A percentile compares a stretch with the other conserved stretches of the same genome.
phyloP scores from a whole-genome alignment of 2,329 filamentous ascomycete genomes.

The Dothistroma septosporum region DNA sequence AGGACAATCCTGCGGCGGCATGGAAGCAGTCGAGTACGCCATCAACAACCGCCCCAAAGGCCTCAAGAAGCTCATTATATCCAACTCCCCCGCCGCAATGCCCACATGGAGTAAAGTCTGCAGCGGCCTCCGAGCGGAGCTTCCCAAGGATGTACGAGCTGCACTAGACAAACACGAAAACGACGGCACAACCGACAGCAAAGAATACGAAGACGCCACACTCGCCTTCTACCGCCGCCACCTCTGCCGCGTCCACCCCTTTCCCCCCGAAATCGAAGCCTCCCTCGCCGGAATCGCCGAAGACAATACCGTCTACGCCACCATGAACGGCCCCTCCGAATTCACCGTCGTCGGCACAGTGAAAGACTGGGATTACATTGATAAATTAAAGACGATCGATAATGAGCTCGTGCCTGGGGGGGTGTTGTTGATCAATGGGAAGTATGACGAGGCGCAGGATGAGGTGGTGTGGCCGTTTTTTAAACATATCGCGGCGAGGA shows the following conservation, averaged over 20 bases:
- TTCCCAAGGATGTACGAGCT: slow-evolving; percentile 30
- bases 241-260: slow-evolving; percentile 30
- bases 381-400: slow-evolving; percentile 35
- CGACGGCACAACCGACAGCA: slow-evolving; percentile 25
- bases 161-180: slow-evolving; percentile 24
- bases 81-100: slow-evolving; percentile 29
- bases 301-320: slow-evolving; percentile 34
- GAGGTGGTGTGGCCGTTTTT: slow-evolving; percentile 36
- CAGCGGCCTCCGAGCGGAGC: slow-evolving; percentile 19
- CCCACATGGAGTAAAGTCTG: slow-evolving; percentile 28
- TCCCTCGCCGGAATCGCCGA: slow-evolving; percentile 28
- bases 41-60: slow-evolving; percentile 31
- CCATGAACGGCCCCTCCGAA: slow-evolving; percentile 27
- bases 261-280: slow-evolving; percentile 25
- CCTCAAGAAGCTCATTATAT: slow-evolving; percentile 37
- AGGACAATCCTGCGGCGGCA: slow-evolving; percentile 53
- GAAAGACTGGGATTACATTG: slow-evolving; percentile 36
- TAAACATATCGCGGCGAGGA: slow-evolving; percentile 33
- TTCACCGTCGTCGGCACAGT: slow-evolving; percentile 38
- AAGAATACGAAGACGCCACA: slow-evolving; percentile 30
- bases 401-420: slow-evolving; percentile 31
- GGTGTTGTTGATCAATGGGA: slow-evolving; percentile 39
- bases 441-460: slow-evolving; percentile 38
- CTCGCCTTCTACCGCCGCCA: slow-evolving; percentile 27
- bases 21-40: slow-evolving; percentile 45